Evolutionary conservation across 805 yeast species (phyloP).

Genomic region (Yarrowia sp.): DNA sequence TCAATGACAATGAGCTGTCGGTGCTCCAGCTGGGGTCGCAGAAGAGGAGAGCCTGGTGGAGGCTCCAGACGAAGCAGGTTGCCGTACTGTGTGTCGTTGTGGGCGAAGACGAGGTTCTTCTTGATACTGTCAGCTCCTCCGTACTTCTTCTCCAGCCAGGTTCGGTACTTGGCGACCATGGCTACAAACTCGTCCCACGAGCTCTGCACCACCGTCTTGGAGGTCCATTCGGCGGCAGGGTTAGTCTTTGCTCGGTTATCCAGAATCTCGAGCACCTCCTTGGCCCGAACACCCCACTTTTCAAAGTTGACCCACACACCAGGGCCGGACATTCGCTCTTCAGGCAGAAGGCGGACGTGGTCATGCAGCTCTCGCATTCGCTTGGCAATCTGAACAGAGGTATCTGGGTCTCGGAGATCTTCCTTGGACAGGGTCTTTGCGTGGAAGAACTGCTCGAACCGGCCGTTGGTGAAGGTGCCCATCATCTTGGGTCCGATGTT

Average conservation of each 20-base stretch:
- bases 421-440: constrained; percentile 76
- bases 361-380: constrained; percentile 94
- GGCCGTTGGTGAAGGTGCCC: constrained; percentile 91
- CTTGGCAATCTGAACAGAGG: constrained; percentile 85
- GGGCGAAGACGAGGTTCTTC: constrained; percentile 77
- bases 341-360: constrained; percentile 68
- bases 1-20: constrained; percentile 89
- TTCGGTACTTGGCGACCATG: constrained; percentile 60
- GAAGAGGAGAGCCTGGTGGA: constrained; percentile 59
- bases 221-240: constrained; percentile 44
- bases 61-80: constrained; percentile 72
- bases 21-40: constrained; percentile 60
- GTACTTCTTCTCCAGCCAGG: constrained; percentile 66
- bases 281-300: constrained; percentile 70
- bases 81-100: constrained; percentile 97
- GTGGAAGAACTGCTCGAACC: constrained; percentile 91
- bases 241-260: constrained; percentile 49
- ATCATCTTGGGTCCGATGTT: constrained; percentile 87
- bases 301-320: constrained; percentile 70
- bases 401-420: constrained; percentile 76
- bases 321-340: constrained; percentile 69
- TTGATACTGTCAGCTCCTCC: constrained; percentile 53
- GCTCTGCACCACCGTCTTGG: constrained; percentile 46
- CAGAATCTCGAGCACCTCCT: constrained; percentile 54
- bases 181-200: constrained; percentile 60